These are phyloP conservation scores for Posidonia australis DNA, from an alignment of 106 monocot genomes.

Conservation along the genomic window DNA sequence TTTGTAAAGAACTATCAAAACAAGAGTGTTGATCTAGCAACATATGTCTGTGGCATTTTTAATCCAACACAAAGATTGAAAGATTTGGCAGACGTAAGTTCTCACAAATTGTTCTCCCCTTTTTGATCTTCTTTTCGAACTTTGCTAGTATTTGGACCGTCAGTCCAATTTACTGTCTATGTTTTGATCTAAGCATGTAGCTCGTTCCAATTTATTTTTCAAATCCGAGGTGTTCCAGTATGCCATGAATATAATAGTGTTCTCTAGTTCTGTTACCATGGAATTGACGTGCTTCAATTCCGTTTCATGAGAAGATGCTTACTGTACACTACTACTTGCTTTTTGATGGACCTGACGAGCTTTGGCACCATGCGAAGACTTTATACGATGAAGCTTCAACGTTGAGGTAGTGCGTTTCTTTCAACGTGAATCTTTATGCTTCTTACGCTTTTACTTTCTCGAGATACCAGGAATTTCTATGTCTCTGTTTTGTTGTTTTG, in stretches of 20 bases:
- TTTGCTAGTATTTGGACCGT: background rate
- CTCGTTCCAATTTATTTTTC: too few relatives aligned
- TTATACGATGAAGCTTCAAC: conserved; percentile 69
- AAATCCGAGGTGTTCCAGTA: too few relatives aligned
- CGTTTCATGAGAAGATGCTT: conserved; percentile 57
- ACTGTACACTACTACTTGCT: conserved; percentile 91
- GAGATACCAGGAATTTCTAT: too few relatives aligned
- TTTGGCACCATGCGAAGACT: conserved; percentile 58
- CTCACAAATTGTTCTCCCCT: background rate
- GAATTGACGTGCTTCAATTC: background rate
- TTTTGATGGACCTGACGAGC: conserved; percentile 72
- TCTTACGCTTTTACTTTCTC: background rate
- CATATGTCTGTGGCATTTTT: conserved; percentile 61
- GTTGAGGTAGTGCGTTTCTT: conserved; percentile 44
- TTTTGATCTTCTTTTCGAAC: background rate
- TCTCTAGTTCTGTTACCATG: too few relatives aligned
- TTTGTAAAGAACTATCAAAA: conserved; percentile 78
- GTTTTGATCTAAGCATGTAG: too few relatives aligned
- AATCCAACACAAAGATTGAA: conserved; percentile 74
- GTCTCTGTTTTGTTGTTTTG: too few relatives aligned
- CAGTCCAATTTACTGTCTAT: too few relatives aligned
- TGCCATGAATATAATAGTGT: too few relatives aligned
- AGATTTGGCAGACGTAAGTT: conserved; percentile 88
- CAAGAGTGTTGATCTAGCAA: conserved; percentile 45
- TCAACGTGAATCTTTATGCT: background rate